phyloP scores from a whole-genome alignment of 345 rosid genomes.

The Camelina sativa region DNA sequence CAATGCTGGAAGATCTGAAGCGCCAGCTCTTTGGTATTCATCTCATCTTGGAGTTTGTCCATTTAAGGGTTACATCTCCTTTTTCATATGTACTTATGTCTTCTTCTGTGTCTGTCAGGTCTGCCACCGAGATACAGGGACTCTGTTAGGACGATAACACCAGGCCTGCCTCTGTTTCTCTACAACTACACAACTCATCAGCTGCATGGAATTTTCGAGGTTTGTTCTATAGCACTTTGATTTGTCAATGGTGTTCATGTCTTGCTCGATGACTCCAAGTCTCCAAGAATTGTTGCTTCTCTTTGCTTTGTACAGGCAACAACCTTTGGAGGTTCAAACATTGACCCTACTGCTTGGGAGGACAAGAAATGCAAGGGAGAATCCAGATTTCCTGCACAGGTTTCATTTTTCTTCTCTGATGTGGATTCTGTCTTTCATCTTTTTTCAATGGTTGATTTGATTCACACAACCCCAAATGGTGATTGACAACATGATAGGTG shows the following conservation, averaged over 20 bases:
- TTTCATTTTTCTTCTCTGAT: slow-evolving; percentile 29
- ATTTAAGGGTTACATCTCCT: neutral
- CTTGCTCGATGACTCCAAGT: slow-evolving; percentile 8
- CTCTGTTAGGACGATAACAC: slow-evolving; percentile 91
- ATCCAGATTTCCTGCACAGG: slow-evolving; percentile 98
- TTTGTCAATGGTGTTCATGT: neutral
- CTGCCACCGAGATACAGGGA: slow-evolving; percentile 94
- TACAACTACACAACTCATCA: slow-evolving; percentile 94
- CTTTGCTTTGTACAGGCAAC: slow-evolving; percentile 59
- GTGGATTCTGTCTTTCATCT: neutral
- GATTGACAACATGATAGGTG: slow-evolving; percentile 52
- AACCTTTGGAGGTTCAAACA: slow-evolving; percentile 91
- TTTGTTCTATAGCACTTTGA: slow-evolving; percentile 40
- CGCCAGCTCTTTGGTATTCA: slow-evolving; percentile 83
- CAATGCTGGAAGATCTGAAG: slow-evolving; percentile 95
- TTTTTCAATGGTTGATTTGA: neutral
- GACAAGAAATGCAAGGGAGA: slow-evolving; percentile 95
- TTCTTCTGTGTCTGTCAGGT: slow-evolving; percentile 49
- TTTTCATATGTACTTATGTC: neutral
- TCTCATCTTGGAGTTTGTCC: slow-evolving; percentile 1
- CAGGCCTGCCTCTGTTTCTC: slow-evolving; percentile 90
- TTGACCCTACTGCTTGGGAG: slow-evolving; percentile 97
- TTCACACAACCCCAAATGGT: neutral
- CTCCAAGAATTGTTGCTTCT: neutral
- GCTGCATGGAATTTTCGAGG: slow-evolving; percentile 96